Evolutionary conservation across 2,329 filamentous ascomycete genomes (phyloP).

Genomic region (Aschersonia sp.): DNA sequence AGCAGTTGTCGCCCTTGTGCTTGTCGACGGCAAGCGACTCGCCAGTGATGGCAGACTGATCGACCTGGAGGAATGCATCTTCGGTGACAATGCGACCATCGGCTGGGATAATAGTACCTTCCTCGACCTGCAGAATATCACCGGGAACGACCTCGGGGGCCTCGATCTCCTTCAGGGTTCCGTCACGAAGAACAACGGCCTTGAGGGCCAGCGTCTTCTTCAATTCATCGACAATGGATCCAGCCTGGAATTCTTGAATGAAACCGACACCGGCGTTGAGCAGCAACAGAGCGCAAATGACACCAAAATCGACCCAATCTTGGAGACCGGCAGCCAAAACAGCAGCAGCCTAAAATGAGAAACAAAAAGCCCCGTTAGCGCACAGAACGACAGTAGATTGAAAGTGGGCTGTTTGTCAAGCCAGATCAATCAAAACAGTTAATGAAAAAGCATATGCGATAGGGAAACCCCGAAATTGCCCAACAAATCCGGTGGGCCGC

Average conservation of each 20-base stretch:
- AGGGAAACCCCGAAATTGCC: neutral
- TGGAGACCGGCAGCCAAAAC: constrained; percentile 69
- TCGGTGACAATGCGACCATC: constrained; percentile 78
- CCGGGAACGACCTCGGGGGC: constrained; percentile 75
- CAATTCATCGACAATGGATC: constrained; percentile 77
- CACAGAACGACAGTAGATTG: neutral
- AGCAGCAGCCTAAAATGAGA: constrained; percentile 43
- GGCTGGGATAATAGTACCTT: constrained; percentile 81
- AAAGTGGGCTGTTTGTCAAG: neutral
- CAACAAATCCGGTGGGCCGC: too few species aligned
- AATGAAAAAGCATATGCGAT: neutral
- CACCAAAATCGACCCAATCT: constrained; percentile 89
- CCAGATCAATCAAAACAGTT: too few species aligned
- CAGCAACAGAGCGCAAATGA: constrained; percentile 70
- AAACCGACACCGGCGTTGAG: constrained; percentile 81
- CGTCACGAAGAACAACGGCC: constrained; percentile 75
- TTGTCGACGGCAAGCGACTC: constrained; percentile 88
- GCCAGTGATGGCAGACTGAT: constrained; percentile 84
- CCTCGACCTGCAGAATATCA: constrained; percentile 80
- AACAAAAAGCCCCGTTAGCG: constrained; percentile 11
- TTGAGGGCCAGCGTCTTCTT: constrained; percentile 85
- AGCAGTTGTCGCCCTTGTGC: constrained; percentile 67
- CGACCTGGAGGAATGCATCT: constrained; percentile 73
- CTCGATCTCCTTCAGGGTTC: constrained; percentile 60
- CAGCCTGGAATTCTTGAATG: constrained; percentile 78